phyloP scores from a whole-genome alignment of 2,329 filamentous ascomycete genomes.

The Fusarium sp. region DNA sequence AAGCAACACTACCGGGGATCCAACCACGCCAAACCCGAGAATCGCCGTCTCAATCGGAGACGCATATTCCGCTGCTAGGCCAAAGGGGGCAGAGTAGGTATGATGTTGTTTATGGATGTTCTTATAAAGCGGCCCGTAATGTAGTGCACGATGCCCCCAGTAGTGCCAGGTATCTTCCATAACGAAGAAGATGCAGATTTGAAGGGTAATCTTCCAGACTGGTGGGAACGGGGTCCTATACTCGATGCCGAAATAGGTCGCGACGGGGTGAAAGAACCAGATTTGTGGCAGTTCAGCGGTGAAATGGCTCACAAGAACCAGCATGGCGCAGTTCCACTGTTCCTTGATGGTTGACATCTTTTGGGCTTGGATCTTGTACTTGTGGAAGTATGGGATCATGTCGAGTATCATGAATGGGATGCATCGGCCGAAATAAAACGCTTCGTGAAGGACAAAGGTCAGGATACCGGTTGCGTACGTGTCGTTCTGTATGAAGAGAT shows the following conservation, averaged over 20 bases:
- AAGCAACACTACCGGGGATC: slow-evolving; percentile 85
- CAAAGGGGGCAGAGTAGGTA: slow-evolving; percentile 98
- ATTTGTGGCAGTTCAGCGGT: slow-evolving; percentile 98
- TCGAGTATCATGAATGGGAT: too few species aligned
- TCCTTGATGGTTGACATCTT: too few species aligned
- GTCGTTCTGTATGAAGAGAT: too few species aligned
- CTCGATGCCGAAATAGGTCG: slow-evolving; percentile 89
- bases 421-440: too few species aligned
- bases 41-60: slow-evolving; percentile 98
- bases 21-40: slow-evolving; percentile 87
- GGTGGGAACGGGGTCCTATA: slow-evolving; percentile 92
- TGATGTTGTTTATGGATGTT: slow-evolving; percentile 99
- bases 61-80: slow-evolving; percentile 95
- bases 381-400: too few species aligned
- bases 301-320: slow-evolving; percentile 95
- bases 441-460: too few species aligned
- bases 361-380: too few species aligned
- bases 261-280: slow-evolving; percentile 98
- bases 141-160: slow-evolving; percentile 92
- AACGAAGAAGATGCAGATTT: slow-evolving; percentile 94
- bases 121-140: slow-evolving; percentile 96
- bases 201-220: slow-evolving; percentile 85
- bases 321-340: slow-evolving; percentile 73
- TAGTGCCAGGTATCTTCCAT: slow-evolving; percentile 99
- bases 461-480: too few species aligned